A percentile compares a stretch with the other conserved stretches of the same genome.
Conservation (phyloP, 2,329 filamentous ascomycete genomes). For the Cytospora paraplurivora region DNA sequence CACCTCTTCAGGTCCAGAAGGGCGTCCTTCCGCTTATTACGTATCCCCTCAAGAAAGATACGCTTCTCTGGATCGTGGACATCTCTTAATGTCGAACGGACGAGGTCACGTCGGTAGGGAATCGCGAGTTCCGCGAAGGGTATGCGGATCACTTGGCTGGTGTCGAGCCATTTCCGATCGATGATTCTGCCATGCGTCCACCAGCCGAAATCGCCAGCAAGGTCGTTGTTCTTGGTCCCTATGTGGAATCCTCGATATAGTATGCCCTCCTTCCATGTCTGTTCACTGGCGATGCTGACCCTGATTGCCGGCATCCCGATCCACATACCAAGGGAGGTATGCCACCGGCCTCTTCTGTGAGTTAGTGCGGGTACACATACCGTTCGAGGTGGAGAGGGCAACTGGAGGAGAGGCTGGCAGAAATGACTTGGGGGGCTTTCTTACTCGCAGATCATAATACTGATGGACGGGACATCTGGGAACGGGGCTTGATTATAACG, state of each 20-base stretch:
- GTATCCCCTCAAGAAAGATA: not conserved
- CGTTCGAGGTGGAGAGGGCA: not conserved
- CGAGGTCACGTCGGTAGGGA: not conserved
- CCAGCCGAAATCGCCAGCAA: not conserved
- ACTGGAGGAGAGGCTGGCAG: not conserved
- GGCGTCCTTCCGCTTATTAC: rapidly evolving
- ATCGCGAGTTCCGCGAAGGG: rapidly evolving
- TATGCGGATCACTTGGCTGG: not conserved
- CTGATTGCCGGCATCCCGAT: not conserved
- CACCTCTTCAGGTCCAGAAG: not conserved
- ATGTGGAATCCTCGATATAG: not conserved
- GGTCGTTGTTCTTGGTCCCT: not conserved
- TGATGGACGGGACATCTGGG: not conserved
- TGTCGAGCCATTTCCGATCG: not conserved
- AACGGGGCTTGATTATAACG: not conserved
- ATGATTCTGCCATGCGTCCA: not conserved
- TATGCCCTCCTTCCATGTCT: slow-evolving; percentile 6
- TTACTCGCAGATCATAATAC: slow-evolving; percentile 1
- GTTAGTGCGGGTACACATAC: not conserved
- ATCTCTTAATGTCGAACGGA: not conserved
- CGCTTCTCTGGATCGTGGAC: not conserved
- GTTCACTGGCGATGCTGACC: not conserved
- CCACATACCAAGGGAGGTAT: not conserved
- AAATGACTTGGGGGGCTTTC: not conserved
- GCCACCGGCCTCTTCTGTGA: slow-evolving; percentile 3